Evolutionary conservation across 208 protist species (phyloP), one percentile per base, ranked within the genome.

Genomic region (Leishmania amazonensis): DNA sequence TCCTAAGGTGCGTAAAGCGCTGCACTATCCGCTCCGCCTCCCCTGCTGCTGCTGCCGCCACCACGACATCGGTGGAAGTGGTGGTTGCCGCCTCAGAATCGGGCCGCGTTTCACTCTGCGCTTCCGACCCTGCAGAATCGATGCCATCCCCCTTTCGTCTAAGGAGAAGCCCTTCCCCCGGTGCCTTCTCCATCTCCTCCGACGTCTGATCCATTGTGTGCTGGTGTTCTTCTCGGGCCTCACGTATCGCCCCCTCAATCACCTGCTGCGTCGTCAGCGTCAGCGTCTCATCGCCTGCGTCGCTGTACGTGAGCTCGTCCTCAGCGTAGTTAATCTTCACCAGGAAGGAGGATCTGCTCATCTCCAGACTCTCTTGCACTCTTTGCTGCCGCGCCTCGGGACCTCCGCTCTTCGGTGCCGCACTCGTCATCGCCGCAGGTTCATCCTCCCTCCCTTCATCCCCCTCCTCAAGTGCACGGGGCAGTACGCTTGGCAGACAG

Each of bases 241-340:
- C 64, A n/a, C 65, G 62, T 28, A 79, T 45, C 3, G 58, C 58
- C 57, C 67, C 71, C 35, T 54, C 40, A 13, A 47, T 47, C 15
- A 35, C 45, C 79, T 74, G 60, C 62, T 70, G 79, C 1, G 80
- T 53, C 15, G 65, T 67, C 51, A 57, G 75, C 24, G 54, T 67
- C 51, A 57, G 75, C 24, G 21, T 79, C 35, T 79, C 75, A 42
- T 75, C 64, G 24, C 80, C 72, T 54, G 72, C n/a, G 47, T 58
- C 72, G 42, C 57, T 54, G 40, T 24, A n/a, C 31, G 65, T 45
- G 74, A 79, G 28, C 65, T 72, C 74, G 53, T 47, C 38, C 38
- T 75, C 42, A 53, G 54, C 3, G 35, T 53, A 71, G 38, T 51
- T 79, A 53, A 53, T n/a, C 40, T 40, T 75, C 28, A 53, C 64